These are phyloP conservation scores for Cucumis variabilis DNA, from an alignment of 331 rosid species.

Conservation along the genomic window DNA sequence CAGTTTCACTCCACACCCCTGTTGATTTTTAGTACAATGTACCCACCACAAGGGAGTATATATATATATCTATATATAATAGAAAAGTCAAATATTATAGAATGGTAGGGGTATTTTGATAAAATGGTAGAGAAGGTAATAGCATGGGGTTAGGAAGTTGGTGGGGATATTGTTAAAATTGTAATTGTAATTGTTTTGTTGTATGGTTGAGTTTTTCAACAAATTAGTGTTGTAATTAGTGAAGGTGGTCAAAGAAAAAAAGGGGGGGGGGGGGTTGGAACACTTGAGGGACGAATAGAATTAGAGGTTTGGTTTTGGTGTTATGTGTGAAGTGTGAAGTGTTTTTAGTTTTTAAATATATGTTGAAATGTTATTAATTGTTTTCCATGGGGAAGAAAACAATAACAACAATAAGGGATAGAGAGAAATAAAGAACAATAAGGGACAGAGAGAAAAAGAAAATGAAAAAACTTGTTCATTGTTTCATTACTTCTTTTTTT, in stretches of 20 bases:
- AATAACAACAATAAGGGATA: no score
- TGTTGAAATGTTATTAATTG: neutral
- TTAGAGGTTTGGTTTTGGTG: neutral
- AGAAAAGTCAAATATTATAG: neutral
- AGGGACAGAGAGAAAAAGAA: neutral
- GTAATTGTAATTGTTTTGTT: neutral
- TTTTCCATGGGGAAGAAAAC: neutral
- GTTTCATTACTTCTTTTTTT: neutral
- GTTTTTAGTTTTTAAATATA: no score
- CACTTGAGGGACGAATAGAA: neutral
- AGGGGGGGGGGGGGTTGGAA: neutral
- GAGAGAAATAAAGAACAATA: neutral
- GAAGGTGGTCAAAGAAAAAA: neutral
- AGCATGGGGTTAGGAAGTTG: no score
- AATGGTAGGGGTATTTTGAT: neutral
- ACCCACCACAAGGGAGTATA: neutral
- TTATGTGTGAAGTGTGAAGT: neutral
- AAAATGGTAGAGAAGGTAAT: no score
- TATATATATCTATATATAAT: no score
- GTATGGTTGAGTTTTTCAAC: constrained; percentile 14
- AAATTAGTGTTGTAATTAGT: neutral
- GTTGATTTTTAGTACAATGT: neutral
- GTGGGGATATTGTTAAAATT: neutral
- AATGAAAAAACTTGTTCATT: neutral
- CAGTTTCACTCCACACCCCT: neutral